Conservation (phyloP, 495 filamentous ascomycete genomes). For the Jackrogersella multiformis region DNA sequence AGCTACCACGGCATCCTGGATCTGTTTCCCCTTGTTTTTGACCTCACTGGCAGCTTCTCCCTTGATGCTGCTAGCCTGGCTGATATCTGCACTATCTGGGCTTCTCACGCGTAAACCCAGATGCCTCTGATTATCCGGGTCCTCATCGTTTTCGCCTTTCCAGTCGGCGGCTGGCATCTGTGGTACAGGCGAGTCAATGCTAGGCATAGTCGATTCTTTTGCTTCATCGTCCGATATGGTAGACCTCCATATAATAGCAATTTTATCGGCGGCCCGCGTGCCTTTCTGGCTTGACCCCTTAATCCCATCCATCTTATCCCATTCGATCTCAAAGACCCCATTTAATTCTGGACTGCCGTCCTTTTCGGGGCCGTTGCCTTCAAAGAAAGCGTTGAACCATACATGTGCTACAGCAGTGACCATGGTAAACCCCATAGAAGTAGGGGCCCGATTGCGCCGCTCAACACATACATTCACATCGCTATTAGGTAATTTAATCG, state of each 20-base stretch:
- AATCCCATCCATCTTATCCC: conserved; percentile 69
- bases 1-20: conserved; percentile 14
- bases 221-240: conserved; percentile 34
- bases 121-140: conserved; percentile 62
- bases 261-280: conserved; percentile 77
- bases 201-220: conserved; percentile 62
- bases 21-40: conserved; percentile 25
- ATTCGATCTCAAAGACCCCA: conserved; percentile 67
- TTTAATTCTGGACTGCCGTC: conserved; percentile 57
- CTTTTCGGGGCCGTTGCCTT: conserved; percentile 76
- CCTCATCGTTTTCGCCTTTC: conserved; percentile 62
- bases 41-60: conserved; percentile 33
- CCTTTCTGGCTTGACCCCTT: conserved; percentile 86
- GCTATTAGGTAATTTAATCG: conserved; percentile 74
- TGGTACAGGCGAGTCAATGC: conserved; percentile 68
- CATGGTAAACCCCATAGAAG: conserved; percentile 81
- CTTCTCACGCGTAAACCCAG: conserved; percentile 72
- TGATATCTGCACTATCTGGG: conserved; percentile 68
- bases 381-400: conserved; percentile 96
- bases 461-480: conserved; percentile 94
- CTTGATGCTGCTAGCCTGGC: conserved; percentile 65
- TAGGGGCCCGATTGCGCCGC: conserved; percentile 72
- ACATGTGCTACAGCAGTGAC: conserved; percentile 93
- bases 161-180: conserved; percentile 77
- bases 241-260: conserved; percentile 86